Base-by-base conservation (phyloP, 352 stramenopile genomes). In the Pythium apleroticum region DNA sequence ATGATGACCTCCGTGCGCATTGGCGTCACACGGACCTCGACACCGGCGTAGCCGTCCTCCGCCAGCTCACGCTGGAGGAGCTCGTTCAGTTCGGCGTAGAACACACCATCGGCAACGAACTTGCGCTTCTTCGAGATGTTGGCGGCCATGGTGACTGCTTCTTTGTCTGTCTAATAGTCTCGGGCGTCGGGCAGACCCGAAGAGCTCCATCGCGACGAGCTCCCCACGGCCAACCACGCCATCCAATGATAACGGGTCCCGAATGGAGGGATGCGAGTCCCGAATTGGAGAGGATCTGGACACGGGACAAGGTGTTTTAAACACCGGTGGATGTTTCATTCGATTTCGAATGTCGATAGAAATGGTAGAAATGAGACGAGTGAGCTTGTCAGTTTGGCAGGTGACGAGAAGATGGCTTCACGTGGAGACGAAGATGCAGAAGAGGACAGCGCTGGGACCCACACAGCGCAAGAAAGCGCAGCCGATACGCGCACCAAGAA, bases 1-100 rank as follows among this genome's bases (percentile, higher is more conserved):
- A 99, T 99, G 84, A 99, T 99, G 76, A 99, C 98, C 80, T 99
- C 97, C 45, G 97, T 99, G 77, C 97, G 96, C 76, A 99, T 97
- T 48, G 97, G 97, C n/a, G 97, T 99, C 65, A 98, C 97, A 62
- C 97, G 97, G 58, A 99, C 97, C 76, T 99, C 97, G 17, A 99
- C 97, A 67, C 98, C 98, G 54, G 96, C 93, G 88, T 99, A 99
- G 67, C 98, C 98, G 66, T 99, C 97, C 77, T 98, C 96, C 66
- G 97, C 97, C 50, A 99, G 89, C 81, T 99, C 97, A 35, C 96
- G 85, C 73, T 96, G 97, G 60, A 99, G 88, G 57, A 99, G 88
- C 85, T 99, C 97, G 86, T 99, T 99, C 24, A 99, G 86, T 81
- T 99, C 98, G 74, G 97, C 96, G 88, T 99, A 99, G 92, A 99